Conservation (phyloP, 768 basidiomycete species). For the Termitomyces heimii region DNA sequence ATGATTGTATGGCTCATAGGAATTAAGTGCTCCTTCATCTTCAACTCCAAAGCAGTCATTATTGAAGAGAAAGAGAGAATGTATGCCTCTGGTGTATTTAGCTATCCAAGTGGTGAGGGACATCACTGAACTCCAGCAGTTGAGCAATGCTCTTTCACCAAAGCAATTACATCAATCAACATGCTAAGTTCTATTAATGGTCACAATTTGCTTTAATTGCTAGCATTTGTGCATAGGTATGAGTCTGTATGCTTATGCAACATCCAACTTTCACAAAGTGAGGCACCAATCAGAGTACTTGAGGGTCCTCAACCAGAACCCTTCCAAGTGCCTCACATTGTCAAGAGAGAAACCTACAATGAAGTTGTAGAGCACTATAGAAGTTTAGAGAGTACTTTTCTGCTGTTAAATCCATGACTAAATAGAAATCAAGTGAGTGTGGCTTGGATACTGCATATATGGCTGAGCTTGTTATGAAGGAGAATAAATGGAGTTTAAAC, state of each 20-base stretch:
- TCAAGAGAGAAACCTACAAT: background rate
- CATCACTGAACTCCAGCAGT: background rate
- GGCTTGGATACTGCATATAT: background rate
- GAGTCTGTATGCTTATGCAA: background rate
- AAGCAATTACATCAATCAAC: background rate
- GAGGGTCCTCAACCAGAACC: background rate
- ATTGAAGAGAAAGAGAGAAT: background rate
- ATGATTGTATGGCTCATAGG: no score
- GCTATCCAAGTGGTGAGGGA: background rate
- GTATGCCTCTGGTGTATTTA: background rate
- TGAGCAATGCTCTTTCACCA: background rate
- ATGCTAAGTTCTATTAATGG: background rate
- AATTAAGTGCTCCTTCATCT: no score
- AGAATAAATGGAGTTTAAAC: background rate
- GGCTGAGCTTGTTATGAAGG: background rate
- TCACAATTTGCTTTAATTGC: background rate
- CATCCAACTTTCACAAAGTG: background rate
- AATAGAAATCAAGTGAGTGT: no score
- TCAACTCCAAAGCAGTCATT: background rate
- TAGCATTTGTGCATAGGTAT: background rate
- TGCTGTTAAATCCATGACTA: no score
- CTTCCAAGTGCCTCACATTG: background rate
- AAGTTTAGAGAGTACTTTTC: background rate
- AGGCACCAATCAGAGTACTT: no score
- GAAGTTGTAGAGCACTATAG: background rate